Conservation (phyloP, 2,329 filamentous ascomycete genomes). For the Cercospora beticola region DNA sequence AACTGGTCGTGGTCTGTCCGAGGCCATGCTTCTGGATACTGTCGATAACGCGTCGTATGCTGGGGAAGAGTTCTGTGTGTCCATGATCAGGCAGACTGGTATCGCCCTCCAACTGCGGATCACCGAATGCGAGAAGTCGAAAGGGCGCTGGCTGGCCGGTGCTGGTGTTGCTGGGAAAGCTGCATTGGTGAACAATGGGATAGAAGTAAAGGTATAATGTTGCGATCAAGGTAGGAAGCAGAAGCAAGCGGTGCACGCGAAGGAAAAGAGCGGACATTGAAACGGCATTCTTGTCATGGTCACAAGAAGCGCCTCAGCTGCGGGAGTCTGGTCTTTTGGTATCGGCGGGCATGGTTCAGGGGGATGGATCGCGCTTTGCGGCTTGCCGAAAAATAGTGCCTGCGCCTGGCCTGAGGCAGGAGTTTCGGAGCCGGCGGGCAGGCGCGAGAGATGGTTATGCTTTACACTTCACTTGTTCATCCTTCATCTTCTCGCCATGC, state of each 20-base stretch:
- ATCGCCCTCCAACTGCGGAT: slow-evolving; percentile 92
- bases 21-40: slow-evolving; percentile 14
- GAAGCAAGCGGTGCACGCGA: slow-evolving; percentile 50
- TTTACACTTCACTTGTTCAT: not conserved
- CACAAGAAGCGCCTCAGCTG: not conserved
- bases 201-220: slow-evolving; percentile 85
- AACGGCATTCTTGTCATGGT: slow-evolving; percentile 8
- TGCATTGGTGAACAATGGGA: slow-evolving; percentile 75
- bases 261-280: slow-evolving; percentile 45
- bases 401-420: not conserved
- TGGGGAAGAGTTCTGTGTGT: slow-evolving; percentile 46
- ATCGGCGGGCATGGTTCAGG: not conserved
- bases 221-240: slow-evolving; percentile 67
- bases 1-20: slow-evolving; percentile 8
- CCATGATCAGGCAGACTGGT: slow-evolving; percentile 66
- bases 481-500: not conserved
- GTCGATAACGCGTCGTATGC: slow-evolving; percentile 34
- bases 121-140: slow-evolving; percentile 80
- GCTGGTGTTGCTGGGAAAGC: slow-evolving; percentile 59
- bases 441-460: not conserved
- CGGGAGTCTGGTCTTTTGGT: not conserved
- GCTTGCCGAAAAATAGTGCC: not conserved
- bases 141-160: slow-evolving; percentile 63
- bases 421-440: not conserved
- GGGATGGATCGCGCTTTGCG: not conserved